Base-by-base conservation (phyloP, 1,139 yeast genomes). In the Debaryomyces subglobosus region DNA sequence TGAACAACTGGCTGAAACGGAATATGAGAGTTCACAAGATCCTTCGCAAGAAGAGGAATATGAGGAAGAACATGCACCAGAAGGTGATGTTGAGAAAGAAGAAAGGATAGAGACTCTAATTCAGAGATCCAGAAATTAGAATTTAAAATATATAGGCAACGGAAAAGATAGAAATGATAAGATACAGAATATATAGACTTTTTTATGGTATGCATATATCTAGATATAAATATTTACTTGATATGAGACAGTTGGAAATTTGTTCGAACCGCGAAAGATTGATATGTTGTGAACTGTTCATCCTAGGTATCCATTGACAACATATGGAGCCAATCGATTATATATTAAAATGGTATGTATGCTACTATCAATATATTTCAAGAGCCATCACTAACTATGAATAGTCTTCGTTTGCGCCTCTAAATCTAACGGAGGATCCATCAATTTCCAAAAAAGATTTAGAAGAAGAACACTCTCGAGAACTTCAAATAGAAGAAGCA, bases 391-490 rank as follows among this genome's bases (percentile, higher is more conserved):
- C 44, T 43, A 42, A 57, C 43, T 1, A 15, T n/a, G 3, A 12
- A 18, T 18, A 54, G 87, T 86, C 95, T 41, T 77, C 85, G 7
- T 94, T 94, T 64, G 78, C 84, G 24, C 96, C 98, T 3, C 75
- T 92, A 42, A 94, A 94, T 61, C 68, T 86, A 44, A 79, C 81
- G 42, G 92, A 86, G 51, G 96, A 89, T 60, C 88, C 86, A 42
- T 68, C 79, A 9, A 52, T 61, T 4, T 66, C 76, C 38, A 72
- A 74, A 51, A 72, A 73, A 52, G 81, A 77, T 46, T 71, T 80
- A 42, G 96, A 89, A 53, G 97, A 91, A 56, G 94, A 90, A 55
- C 96, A 91, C 59, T 87, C 97, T 1, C 71, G 96, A 48, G 99
- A 94, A 60, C 86, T 81, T 34, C 83, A 90, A 72, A 84, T 94